Percentiles rank a stretch among this genome's conserved stretches.
Conservation (phyloP, 1,284 basidiomycete genomes). For the Apiotrichum mycotoxinovorans region DNA sequence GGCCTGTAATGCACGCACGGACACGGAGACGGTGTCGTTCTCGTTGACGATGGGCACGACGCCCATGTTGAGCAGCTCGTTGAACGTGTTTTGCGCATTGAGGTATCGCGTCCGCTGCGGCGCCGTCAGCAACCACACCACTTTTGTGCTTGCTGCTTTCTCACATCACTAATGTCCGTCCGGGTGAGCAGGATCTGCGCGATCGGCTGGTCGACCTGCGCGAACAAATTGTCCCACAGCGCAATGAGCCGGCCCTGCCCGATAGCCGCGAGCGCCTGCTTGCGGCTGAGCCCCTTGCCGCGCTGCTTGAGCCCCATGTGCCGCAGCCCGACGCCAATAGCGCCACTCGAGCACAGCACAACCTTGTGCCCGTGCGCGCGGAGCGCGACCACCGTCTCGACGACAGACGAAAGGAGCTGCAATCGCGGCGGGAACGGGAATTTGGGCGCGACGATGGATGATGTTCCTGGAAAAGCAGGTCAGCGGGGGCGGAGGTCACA, state of each 20-base stretch:
- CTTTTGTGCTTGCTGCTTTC: neutral
- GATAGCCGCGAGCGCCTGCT: constrained; percentile 95
- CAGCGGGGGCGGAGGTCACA: neutral
- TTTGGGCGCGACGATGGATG: constrained; percentile 86
- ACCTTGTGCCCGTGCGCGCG: constrained; percentile 82
- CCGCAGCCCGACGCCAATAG: constrained; percentile 89
- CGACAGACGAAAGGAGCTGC: constrained; percentile 82
- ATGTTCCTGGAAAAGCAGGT: constrained; percentile 62
- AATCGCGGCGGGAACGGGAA: constrained; percentile 81
- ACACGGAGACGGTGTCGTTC: constrained; percentile 92
- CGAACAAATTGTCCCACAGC: constrained; percentile 93
- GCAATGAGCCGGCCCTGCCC: constrained; percentile 95
- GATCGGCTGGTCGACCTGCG: constrained; percentile 87
- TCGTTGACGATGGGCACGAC: constrained; percentile 95
- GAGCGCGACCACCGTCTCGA: constrained; percentile 82
- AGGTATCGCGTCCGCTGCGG: constrained; percentile 82
- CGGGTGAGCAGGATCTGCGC: constrained; percentile 92
- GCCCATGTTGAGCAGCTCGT: constrained; percentile 80
- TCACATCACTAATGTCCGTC: constrained; percentile 92
- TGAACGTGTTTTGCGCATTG: constrained; percentile 90
- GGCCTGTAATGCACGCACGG: constrained; percentile 58
- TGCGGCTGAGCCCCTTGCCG: constrained; percentile 81
- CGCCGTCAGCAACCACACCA: neutral
- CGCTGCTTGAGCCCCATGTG: constrained; percentile 78
- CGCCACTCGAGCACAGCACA: constrained; percentile 91